phyloP scores from a whole-genome alignment of 805 yeast species.

The Candida germanica region DNA sequence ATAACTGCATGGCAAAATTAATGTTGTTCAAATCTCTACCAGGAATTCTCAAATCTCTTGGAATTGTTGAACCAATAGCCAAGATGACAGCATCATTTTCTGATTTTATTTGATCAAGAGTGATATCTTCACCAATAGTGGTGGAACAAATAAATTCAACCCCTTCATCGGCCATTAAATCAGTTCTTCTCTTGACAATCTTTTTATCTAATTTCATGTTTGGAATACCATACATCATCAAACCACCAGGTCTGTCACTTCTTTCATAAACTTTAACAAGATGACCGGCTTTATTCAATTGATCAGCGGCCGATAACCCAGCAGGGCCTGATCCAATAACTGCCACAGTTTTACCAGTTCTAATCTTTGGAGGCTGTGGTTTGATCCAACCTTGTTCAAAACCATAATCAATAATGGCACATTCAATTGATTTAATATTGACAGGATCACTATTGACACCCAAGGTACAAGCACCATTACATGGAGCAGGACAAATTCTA shows the following conservation, averaged over 20 bases:
- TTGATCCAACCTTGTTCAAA: conserved; percentile 95
- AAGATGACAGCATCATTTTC: conserved; percentile 79
- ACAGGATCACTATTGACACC: conserved; percentile 94
- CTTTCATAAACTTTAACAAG: conserved; percentile 88
- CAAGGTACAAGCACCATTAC: conserved; percentile 92
- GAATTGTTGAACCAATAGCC: conserved; percentile 94
- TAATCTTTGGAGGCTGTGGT: conserved; percentile 71
- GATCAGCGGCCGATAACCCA: conserved; percentile 96
- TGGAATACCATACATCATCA: conserved; percentile 98
- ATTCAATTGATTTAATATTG: conserved; percentile 93
- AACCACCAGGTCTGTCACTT: conserved; percentile 93
- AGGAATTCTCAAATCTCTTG: conserved; percentile 91
- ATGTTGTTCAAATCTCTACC: conserved; percentile 90
- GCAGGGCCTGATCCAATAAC: conserved; percentile 96
- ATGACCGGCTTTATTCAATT: conserved; percentile 95
- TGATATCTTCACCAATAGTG: conserved; percentile 80
- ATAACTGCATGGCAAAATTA: conserved; percentile 90
- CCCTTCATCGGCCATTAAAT: conserved; percentile 88
- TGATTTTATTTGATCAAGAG: conserved; percentile 63
- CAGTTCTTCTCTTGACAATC: conserved; percentile 89
- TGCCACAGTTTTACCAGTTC: conserved; percentile 86
- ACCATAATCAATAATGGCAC: conserved; percentile 94
- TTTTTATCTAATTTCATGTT: conserved; percentile 96
- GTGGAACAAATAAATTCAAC: conserved; percentile 71
- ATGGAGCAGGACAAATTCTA: conserved; percentile 98